Evolutionary conservation across 2,329 filamentous ascomycete species (phyloP), one percentile per base, ranked within the genome.

Genomic region (Trichoderma sp.): DNA sequence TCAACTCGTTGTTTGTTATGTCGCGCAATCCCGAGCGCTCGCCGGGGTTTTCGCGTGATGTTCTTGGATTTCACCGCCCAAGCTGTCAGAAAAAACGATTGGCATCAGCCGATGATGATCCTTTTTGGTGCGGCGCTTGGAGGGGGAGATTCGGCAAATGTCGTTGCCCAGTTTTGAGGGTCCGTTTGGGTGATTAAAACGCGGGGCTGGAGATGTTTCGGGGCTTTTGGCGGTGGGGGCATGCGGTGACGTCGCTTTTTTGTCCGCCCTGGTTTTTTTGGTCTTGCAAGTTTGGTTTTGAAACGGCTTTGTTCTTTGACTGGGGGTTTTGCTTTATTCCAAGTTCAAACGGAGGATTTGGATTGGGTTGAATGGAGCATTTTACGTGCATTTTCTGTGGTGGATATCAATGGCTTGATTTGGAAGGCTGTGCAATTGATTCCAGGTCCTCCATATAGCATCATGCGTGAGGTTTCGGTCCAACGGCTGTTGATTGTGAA

Each of bases 201-300:
- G 64, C 64, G 64, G 64, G 64, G 64, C 64, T 67, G 63, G 28
- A 53, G 50, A n/a, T 57, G 30, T 26, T 58, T 58, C 50, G 50
- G 64, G 64, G 47, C 20, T 23, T 53, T 53, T 53, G n/a, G 47
- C 47, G 47, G 47, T 53, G 47, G 47, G 47, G 47, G 47, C 47
- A 23, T 53, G 47, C n/a, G 20, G 47, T 53, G 47, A 53, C 47
- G 47, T 53, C 47, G 47, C 17, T 53, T 23, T 50, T 53, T 23
- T 12, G 47, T 43, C 39, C 7, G 20, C 20, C 47, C 47, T 23
- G 47, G 20, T 39, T 67, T 32, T 26, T 26, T 20, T 8, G 30
- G 30, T 15, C 17, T 53, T 15, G 3, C 34, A 36, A 7, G 34
- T 36, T 15, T 36, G 34, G 34, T 36, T 36, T 36, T 36, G 9